These are phyloP conservation scores for Cyberlindnera veronae DNA, from an alignment of 805 yeast genomes.

Conservation along the genomic window DNA sequence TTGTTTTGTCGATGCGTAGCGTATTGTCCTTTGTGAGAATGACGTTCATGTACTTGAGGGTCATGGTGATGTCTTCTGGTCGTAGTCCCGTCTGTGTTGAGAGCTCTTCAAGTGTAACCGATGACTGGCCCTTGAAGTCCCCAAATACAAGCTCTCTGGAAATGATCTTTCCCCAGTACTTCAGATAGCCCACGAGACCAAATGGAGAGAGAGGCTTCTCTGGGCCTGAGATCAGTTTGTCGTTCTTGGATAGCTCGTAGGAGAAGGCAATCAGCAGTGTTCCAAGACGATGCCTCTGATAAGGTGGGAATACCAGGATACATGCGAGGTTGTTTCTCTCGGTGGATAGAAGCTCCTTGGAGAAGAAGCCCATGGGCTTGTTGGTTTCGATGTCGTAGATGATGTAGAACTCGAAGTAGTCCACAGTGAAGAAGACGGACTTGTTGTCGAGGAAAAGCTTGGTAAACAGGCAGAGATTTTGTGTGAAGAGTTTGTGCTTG, in stretches of 20 bases:
- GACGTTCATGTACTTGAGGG: constrained; percentile 55
- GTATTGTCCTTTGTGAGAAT: constrained; percentile 29
- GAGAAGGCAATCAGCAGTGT: constrained; percentile 79
- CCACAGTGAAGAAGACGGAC: constrained; percentile 78
- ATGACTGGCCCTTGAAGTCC: constrained; percentile 26
- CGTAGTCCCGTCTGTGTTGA: constrained; percentile 62
- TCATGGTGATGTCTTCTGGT: constrained; percentile 53
- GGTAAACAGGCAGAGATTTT: constrained; percentile 78
- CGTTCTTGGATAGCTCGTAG: constrained; percentile 66
- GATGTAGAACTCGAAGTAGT: constrained; percentile 75
- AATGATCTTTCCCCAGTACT: constrained; percentile 67
- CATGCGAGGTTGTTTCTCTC: constrained; percentile 88
- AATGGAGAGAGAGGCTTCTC: constrained; percentile 85
- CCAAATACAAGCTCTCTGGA: constrained; percentile 44
- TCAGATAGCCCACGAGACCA: constrained; percentile 69
- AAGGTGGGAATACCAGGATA: constrained; percentile 88
- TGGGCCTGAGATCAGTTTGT: constrained; percentile 75
- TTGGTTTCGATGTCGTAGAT: constrained; percentile 49
- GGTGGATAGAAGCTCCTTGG: constrained; percentile 75
- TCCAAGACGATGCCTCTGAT: constrained; percentile 75
- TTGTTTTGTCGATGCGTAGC: constrained; percentile 14
- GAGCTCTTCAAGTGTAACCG: constrained; percentile 45
- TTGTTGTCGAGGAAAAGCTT: constrained; percentile 87
- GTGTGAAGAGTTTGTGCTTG: constrained; percentile 66
- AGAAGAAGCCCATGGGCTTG: constrained; percentile 85